Base-by-base conservation (phyloP, 306 rosid species). In the Lathyrus aphaca region DNA sequence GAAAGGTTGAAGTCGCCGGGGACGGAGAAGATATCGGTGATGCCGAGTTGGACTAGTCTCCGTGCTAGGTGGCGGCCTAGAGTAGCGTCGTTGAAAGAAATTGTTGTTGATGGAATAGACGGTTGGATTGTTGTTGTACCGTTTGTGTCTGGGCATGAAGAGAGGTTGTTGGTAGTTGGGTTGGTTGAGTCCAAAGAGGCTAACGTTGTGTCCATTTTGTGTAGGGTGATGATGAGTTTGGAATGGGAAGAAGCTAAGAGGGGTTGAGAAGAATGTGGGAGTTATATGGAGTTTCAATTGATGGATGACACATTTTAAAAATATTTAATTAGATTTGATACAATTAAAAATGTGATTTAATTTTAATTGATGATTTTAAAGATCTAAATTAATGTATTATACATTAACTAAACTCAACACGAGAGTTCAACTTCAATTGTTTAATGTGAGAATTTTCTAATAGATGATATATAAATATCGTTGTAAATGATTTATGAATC, bases 1-100 rank as follows among this genome's bases (percentile, higher is more conserved):
- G 88, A 69, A 1, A 94, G 84, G 85, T 87, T 94, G 71, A 86
- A 94, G 80, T 94, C 99, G 0, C 99, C 99, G 35, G 97, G 99
- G 12, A 94, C 99, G 4, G 97, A 66, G 80, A 94, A 94, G 0
- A 94, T 84, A 49, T 94, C 99, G 1, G 91, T 84, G 72, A 91
- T 82, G 10, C 99, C 99, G 10, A 87, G 19, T 71, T 94, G 87
- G 0, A 84, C 95, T 0, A 91, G 88, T 0, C 99, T 83, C 1
- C 95, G 96, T 0, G 97, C 99, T 5, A 94, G 82, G 81, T 94
- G 97, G 74, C 94, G 82, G 16, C 99, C 97, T 1, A 94, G 82
- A 0, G 99, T 91, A 40, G 92, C 86, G 0, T 79, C 91, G 12
- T 78, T 15, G 10, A 81, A 2, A 71, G 63, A 25, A 19, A 71